Evolutionary conservation across 345 rosid genomes (phyloP).

Genomic region (Clausena lansium): DNA sequence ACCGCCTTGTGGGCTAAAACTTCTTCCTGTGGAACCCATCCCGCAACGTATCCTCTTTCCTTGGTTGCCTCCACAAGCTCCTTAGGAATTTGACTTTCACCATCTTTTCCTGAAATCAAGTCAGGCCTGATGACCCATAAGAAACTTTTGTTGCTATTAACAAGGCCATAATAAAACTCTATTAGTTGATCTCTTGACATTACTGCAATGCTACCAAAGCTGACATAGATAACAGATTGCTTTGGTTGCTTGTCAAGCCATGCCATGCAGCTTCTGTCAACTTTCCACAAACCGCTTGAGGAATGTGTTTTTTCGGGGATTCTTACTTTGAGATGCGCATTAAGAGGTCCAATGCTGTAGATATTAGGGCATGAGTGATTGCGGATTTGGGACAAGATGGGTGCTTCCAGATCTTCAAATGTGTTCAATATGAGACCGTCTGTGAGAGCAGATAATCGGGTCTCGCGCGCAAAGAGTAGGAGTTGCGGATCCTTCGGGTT

Average conservation of each 20-base stretch:
- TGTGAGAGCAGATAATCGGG: conserved; percentile 26
- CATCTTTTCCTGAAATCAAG: background rate
- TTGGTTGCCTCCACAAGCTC: background rate
- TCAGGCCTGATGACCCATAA: background rate
- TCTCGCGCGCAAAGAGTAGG: conserved; percentile 21
- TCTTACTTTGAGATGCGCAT: no score
- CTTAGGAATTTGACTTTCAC: background rate
- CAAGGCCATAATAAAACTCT: background rate
- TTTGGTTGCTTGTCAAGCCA: no score
- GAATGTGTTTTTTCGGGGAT: no score
- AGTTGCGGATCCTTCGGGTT: conserved; percentile 17
- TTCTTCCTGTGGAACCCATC: background rate
- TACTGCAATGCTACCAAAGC: background rate
- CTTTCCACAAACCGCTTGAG: no score
- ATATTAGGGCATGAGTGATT: conserved; percentile 28
- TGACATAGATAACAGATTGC: background rate
- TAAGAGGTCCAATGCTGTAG: no score
- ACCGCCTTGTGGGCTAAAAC: background rate
- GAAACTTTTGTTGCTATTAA: background rate
- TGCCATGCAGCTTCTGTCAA: no score
- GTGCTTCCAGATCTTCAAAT: conserved; percentile 54
- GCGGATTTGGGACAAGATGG: conserved; percentile 42
- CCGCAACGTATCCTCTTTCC: background rate
- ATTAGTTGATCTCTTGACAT: background rate
- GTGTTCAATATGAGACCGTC: conserved; percentile 63